These are phyloP conservation scores for Aspergillus wentii DNA, from an alignment of 495 filamentous ascomycete genomes.

Conservation along the genomic window DNA sequence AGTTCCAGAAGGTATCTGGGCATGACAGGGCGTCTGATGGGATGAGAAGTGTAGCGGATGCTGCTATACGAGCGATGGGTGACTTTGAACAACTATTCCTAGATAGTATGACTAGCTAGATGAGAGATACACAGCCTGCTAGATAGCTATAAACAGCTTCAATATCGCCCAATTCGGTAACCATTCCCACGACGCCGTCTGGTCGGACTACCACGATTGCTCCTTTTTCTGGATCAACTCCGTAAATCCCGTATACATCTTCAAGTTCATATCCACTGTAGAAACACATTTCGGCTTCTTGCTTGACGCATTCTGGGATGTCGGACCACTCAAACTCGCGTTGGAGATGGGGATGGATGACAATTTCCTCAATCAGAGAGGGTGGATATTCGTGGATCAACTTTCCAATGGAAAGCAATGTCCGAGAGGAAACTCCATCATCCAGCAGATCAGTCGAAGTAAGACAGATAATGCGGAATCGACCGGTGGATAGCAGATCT, in stretches of 20 bases:
- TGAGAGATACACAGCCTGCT: too few species aligned
- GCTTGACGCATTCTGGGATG: constrained; percentile 47
- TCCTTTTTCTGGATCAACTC: not conserved
- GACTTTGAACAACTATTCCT: too few species aligned
- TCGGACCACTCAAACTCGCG: constrained; percentile 42
- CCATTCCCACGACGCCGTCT: not conserved
- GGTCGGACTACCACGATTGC: not conserved
- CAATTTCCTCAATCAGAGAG: constrained; percentile 46
- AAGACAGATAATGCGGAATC: constrained; percentile 19
- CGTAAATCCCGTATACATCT: constrained; percentile 9
- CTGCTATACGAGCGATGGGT: too few species aligned
- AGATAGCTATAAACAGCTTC: constrained; percentile 21
- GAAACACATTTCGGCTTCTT: constrained; percentile 39
- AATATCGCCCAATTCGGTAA: constrained; percentile 7
- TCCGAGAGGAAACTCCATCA: constrained; percentile 3
- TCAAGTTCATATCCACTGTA: constrained; percentile 59
- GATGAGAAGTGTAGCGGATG: too few species aligned
- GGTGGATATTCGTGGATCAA: constrained; percentile 31
- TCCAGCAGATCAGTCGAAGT: constrained; percentile 7
- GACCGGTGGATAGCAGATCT: constrained; percentile 16
- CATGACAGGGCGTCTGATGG: too few species aligned
- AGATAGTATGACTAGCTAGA: too few species aligned
- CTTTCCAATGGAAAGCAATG: constrained; percentile 24
- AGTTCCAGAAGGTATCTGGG: too few species aligned
- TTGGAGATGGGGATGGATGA: constrained; percentile 43